Evolutionary conservation across 208 protist genomes (phyloP).

Genomic region (Crithidia bombi): DNA sequence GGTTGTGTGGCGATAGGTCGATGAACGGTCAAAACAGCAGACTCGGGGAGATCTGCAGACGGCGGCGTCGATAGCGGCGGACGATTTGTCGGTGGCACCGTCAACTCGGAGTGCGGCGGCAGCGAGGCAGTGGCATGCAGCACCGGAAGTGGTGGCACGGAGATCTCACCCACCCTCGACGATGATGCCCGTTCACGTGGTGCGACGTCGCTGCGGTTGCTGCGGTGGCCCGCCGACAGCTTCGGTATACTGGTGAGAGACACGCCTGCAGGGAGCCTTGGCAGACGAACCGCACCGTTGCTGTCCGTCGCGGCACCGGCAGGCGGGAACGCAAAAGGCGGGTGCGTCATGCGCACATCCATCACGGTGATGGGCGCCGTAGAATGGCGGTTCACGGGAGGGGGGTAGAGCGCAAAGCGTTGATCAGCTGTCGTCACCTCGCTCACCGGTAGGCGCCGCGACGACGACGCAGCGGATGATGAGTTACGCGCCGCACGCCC

Average conservation of each 20-base stretch:
- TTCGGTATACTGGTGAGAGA: background rate
- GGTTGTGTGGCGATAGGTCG: background rate
- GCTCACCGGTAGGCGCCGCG: too few relatives aligned
- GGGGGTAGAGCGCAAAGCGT: background rate
- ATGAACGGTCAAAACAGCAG: background rate
- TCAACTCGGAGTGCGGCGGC: background rate
- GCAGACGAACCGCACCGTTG: background rate
- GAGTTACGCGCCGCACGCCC: too few relatives aligned
- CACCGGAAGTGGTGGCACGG: background rate
- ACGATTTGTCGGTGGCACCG: background rate
- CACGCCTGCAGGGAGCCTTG: background rate
- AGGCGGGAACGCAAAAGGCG: background rate
- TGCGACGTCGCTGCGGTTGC: background rate
- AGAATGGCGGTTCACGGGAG: slow-evolving; percentile 1
- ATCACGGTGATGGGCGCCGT: slow-evolving; percentile 19
- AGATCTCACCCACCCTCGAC: background rate
- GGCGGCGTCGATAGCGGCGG: background rate
- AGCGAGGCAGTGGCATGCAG: background rate
- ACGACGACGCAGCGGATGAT: too few relatives aligned
- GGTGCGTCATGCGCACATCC: slow-evolving; percentile 19
- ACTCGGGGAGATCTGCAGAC: background rate
- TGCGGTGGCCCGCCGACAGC: background rate
- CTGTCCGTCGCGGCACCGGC: background rate
- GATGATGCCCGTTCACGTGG: background rate
- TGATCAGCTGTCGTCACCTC: background rate